These are phyloP conservation scores for Psidium friedrichsthalianum DNA, from an alignment of 345 rosid species.

Conservation along the genomic window DNA sequence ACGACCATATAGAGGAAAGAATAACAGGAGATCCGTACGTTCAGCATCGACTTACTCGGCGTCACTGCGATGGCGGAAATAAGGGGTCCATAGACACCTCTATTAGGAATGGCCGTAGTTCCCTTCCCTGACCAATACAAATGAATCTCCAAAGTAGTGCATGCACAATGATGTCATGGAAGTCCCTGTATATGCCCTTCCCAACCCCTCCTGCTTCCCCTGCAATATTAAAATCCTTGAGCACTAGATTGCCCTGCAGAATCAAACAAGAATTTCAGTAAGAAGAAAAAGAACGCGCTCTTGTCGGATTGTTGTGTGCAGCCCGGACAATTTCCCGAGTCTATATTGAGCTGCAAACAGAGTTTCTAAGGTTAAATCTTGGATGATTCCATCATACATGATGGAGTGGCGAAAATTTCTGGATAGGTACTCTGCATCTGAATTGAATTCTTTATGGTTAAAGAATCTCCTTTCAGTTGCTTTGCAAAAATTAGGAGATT, in stretches of 20 bases:
- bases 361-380: too few species aligned
- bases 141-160: slow-evolving; percentile 64
- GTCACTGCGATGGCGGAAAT: slow-evolving; percentile 66
- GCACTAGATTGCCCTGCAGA: slow-evolving; percentile 40
- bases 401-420: too few species aligned
- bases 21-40: not conserved
- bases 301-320: not conserved
- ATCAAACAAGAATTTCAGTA: not conserved
- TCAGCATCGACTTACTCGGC: slow-evolving; percentile 42
- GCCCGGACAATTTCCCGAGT: not conserved
- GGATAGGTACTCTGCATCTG: too few species aligned
- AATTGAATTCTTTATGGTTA: too few species aligned
- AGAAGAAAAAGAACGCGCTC: not conserved
- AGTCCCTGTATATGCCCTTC: slow-evolving; percentile 5
- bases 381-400: too few species aligned
- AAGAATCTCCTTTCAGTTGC: too few species aligned
- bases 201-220: slow-evolving; percentile 73
- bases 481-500: too few species aligned
- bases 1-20: not conserved
- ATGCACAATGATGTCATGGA: slow-evolving; percentile 28
- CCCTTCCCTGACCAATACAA: slow-evolving; percentile 81
- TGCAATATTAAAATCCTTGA: slow-evolving; percentile 48
- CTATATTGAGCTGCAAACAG: too few species aligned
- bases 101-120: slow-evolving; percentile 45
- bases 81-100: slow-evolving; percentile 78